Conservation (phyloP, 495 filamentous ascomycete species). For the Hypoxylon rickii region DNA sequence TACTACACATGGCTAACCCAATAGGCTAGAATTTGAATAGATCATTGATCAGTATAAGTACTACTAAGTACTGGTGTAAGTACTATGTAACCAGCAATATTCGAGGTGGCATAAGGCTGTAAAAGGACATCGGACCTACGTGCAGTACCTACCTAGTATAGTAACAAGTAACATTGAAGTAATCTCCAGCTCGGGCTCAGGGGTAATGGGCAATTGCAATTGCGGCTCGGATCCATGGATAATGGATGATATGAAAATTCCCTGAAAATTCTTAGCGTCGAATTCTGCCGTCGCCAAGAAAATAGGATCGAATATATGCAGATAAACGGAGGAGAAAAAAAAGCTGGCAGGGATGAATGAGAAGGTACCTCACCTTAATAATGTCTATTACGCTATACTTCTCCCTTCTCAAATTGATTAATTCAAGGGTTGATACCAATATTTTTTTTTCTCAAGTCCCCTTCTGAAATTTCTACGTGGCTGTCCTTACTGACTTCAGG, state of each 20-base stretch:
- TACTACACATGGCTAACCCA: neutral
- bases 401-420: slow-evolving; percentile 1
- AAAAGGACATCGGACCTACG: too few relatives aligned
- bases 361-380: too few relatives aligned
- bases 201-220: slow-evolving; percentile 19
- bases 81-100: too few relatives aligned
- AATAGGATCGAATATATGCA: slow-evolving; percentile 30
- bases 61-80: too few relatives aligned
- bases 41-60: too few relatives aligned
- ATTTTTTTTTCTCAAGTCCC: slow-evolving; percentile 10
- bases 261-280: slow-evolving; percentile 19
- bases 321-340: slow-evolving; percentile 19
- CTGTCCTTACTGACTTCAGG: slow-evolving; percentile 23
- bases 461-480: slow-evolving; percentile 24
- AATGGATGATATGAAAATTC: too few relatives aligned
- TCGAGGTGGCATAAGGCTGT: too few relatives aligned
- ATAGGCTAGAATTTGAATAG: neutral
- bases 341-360: slow-evolving; percentile 23
- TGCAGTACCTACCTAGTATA: neutral
- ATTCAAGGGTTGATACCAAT: slow-evolving; percentile 18
- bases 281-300: slow-evolving; percentile 27
- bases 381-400: slow-evolving; percentile 11
- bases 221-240: too few relatives aligned
- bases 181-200: neutral
- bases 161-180: too few relatives aligned